phyloP scores from a whole-genome alignment of 2,329 filamentous ascomycete species.

The Proliferodiscus dingleyae region DNA sequence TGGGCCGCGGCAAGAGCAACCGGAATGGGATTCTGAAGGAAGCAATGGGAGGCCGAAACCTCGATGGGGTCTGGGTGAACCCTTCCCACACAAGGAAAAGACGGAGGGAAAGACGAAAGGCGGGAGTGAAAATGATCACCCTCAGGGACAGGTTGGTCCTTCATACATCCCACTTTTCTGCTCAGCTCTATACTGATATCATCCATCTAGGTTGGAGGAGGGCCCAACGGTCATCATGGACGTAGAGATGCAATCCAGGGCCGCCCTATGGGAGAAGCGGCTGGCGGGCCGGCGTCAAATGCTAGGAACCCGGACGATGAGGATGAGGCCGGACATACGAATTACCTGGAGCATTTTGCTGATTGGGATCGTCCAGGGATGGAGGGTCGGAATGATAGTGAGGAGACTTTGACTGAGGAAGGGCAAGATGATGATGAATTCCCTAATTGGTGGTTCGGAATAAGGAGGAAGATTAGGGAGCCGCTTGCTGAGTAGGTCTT shows the following conservation, averaged over 20 bases:
- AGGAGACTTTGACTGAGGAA: neutral
- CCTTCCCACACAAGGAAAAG: neutral
- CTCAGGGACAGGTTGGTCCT: neutral
- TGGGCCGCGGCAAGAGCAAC: neutral
- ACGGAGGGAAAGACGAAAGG: neutral
- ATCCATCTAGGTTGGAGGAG: neutral
- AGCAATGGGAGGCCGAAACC: neutral
- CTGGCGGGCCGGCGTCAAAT: neutral
- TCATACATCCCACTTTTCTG: neutral
- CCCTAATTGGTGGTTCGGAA: neutral
- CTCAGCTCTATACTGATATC: neutral
- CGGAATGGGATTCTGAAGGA: too few relatives aligned
- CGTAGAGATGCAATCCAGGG: neutral
- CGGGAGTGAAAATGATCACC: neutral
- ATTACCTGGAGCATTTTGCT: neutral
- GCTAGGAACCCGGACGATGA: neutral
- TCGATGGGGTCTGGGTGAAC: neutral
- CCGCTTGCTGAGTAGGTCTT: neutral
- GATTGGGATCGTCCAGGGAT: neutral
- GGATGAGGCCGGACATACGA: neutral
- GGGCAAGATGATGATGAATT: neutral
- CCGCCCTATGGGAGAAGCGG: neutral
- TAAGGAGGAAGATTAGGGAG: neutral
- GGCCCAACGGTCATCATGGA: neutral
- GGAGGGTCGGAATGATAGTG: neutral